Evolutionary conservation across 108 stramenopile species (phyloP).

Genomic region (Nitzschia sp.): DNA sequence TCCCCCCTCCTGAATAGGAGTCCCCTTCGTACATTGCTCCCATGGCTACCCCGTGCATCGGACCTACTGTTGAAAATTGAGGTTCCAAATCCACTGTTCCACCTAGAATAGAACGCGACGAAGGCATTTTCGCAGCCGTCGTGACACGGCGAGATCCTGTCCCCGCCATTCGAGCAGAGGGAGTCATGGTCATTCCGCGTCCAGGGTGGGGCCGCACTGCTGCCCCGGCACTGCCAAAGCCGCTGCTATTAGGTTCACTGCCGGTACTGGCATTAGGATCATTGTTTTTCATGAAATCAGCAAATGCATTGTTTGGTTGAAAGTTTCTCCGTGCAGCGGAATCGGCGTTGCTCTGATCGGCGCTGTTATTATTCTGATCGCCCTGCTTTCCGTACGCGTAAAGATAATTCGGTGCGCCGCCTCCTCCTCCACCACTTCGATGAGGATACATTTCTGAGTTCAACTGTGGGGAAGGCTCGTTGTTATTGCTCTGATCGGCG

Average conservation of each 20-base stretch:
- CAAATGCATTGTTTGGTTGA: neutral
- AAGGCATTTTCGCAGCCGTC: neutral
- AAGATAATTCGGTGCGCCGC: no score
- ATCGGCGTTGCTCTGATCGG: neutral
- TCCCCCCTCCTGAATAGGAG: neutral
- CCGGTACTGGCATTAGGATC: neutral
- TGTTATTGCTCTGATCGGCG: neutral
- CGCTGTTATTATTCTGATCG: neutral
- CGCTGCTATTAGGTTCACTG: neutral
- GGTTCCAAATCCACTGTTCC: neutral
- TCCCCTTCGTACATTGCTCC: neutral
- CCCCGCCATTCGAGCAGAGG: neutral
- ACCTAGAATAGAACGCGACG: neutral
- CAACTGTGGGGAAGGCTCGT: neutral
- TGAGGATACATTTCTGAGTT: neutral
- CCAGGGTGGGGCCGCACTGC: neutral
- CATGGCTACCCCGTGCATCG: slow-evolving; percentile 3
- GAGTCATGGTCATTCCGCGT: neutral
- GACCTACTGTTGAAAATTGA: neutral
- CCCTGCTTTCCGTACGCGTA: neutral
- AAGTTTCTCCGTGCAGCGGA: neutral
- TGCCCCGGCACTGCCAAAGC: neutral
- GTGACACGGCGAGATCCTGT: neutral
- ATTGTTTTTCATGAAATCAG: slow-evolving; percentile 14
- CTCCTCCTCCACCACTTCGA: neutral